A percentile compares a stretch with the other conserved stretches of the same genome.
These are phyloP conservation scores for Sporormia fimetaria DNA, from an alignment of 495 filamentous ascomycete species.

Conservation along the genomic window DNA sequence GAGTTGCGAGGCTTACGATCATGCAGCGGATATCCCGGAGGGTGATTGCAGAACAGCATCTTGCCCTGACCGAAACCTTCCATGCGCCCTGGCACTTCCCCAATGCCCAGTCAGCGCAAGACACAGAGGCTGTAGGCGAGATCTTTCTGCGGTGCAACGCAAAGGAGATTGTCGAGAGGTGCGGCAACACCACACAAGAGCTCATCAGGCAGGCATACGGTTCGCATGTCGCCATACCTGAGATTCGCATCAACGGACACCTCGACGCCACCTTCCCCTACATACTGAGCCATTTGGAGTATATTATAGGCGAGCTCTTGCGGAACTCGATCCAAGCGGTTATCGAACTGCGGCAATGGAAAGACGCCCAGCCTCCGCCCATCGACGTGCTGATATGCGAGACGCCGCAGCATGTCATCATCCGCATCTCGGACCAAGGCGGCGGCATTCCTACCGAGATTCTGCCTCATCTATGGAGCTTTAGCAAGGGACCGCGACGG, in stretches of 20 bases:
- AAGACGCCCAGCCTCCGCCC: constrained; percentile 48
- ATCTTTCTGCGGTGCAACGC: constrained; percentile 93
- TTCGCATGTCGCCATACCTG: constrained; percentile 54
- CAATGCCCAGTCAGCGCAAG: constrained; percentile 52
- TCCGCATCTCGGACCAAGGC: constrained; percentile 89
- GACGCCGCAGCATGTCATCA: constrained; percentile 87
- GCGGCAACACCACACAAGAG: constrained; percentile 58
- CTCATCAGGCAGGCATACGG: constrained; percentile 63
- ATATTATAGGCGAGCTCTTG: constrained; percentile 90
- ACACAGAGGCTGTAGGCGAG: constrained; percentile 82
- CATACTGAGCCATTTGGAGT: constrained; percentile 90
- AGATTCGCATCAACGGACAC: constrained; percentile 78
- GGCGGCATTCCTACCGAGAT: constrained; percentile 79
- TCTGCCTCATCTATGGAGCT: constrained; percentile 89
- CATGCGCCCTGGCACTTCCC: constrained; percentile 87
- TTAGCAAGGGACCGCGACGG: constrained; percentile 76
- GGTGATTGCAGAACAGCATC: constrained; percentile 94
- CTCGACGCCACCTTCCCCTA: constrained; percentile 87
- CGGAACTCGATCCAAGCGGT: constrained; percentile 91
- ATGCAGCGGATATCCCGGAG: constrained; percentile 77
- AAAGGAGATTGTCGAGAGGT: constrained; percentile 74
- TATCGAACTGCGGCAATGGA: constrained; percentile 51
- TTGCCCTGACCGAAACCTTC: constrained; percentile 94
- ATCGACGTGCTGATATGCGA: constrained; percentile 94
- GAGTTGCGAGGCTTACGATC: background rate